These are phyloP conservation scores for Eutrema heterophyllum DNA, from an alignment of 345 rosid genomes.

Conservation along the genomic window DNA sequence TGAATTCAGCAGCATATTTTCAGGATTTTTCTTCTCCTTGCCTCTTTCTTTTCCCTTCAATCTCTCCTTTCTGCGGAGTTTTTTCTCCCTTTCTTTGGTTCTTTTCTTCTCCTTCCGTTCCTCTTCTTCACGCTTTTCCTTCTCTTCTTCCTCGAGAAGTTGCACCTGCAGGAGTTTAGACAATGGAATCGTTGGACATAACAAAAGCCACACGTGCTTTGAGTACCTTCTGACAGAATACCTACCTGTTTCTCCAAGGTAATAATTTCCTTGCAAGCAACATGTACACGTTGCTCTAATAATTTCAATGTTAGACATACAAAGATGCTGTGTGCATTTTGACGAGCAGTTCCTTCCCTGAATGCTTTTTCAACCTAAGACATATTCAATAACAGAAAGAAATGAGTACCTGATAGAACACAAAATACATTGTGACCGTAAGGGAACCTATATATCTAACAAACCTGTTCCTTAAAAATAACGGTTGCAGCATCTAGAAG, in stretches of 20 bases:
- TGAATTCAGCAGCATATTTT: conserved; percentile 9
- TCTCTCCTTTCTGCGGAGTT: conserved; percentile 91
- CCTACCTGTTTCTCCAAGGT: conserved; percentile 91
- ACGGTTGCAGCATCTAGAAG: conserved; percentile 96
- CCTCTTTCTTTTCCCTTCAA: conserved; percentile 83
- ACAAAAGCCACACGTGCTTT: conserved; percentile 17
- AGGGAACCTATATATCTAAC: neutral
- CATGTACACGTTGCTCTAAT: conserved; percentile 87
- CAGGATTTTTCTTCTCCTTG: conserved; percentile 41
- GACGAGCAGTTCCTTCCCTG: conserved; percentile 97
- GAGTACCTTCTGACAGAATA: neutral
- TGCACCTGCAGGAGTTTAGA: conserved; percentile 46
- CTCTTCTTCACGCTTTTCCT: conserved; percentile 95
- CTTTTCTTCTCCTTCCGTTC: conserved; percentile 85
- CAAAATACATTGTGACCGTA: neutral
- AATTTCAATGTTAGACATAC: conserved; percentile 80
- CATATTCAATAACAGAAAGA: conserved; percentile 1
- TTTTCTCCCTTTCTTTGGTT: conserved; percentile 88
- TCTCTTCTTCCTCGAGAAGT: conserved; percentile 97
- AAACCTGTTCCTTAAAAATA: conserved; percentile 95
- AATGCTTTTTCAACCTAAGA: conserved; percentile 97
- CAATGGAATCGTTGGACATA: conserved; percentile 21
- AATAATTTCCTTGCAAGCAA: conserved; percentile 95
- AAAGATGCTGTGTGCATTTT: conserved; percentile 96
- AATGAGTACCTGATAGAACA: neutral